A percentile compares a stretch with the other conserved stretches of the same genome.
These are phyloP conservation scores for Phlebiopsis flavidoalba DNA, from an alignment of 768 basidiomycete genomes.

Conservation along the genomic window DNA sequence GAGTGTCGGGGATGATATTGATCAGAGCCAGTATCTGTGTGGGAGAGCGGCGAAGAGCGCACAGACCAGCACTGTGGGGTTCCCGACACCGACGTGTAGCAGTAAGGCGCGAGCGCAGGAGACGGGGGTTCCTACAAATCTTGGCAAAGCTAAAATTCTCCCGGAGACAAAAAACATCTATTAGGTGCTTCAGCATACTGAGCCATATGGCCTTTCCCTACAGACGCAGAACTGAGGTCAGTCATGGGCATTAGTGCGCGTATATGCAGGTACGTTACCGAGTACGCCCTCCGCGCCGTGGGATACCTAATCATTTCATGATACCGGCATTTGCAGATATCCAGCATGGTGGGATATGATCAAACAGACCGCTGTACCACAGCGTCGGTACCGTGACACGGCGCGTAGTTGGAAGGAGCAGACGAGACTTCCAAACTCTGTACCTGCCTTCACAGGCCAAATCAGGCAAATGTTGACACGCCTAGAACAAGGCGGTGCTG, in stretches of 20 bases:
- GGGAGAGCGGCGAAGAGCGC: neutral
- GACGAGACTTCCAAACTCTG: neutral
- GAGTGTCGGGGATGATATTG: neutral
- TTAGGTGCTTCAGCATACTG: neutral
- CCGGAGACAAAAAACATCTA: too few relatives aligned
- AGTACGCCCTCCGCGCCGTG: neutral
- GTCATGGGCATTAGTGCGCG: neutral
- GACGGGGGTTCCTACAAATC: neutral
- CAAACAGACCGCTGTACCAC: neutral
- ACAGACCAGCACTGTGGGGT: neutral
- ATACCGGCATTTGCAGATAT: neutral
- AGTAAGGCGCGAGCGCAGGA: neutral
- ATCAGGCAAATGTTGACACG: neutral
- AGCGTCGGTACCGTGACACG: neutral
- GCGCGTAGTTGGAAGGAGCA: neutral
- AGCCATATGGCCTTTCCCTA: neutral
- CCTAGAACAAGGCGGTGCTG: neutral
- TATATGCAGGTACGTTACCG: neutral
- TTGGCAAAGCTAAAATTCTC: neutral
- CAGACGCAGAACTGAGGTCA: neutral
- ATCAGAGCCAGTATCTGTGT: neutral
- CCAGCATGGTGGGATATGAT: neutral
- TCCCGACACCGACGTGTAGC: neutral
- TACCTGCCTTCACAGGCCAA: neutral
- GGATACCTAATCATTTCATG: neutral